Percentiles rank a stretch among this genome's conserved stretches.
Conservation (phyloP, 768 basidiomycete genomes). For the Tulasnella sp. region DNA sequence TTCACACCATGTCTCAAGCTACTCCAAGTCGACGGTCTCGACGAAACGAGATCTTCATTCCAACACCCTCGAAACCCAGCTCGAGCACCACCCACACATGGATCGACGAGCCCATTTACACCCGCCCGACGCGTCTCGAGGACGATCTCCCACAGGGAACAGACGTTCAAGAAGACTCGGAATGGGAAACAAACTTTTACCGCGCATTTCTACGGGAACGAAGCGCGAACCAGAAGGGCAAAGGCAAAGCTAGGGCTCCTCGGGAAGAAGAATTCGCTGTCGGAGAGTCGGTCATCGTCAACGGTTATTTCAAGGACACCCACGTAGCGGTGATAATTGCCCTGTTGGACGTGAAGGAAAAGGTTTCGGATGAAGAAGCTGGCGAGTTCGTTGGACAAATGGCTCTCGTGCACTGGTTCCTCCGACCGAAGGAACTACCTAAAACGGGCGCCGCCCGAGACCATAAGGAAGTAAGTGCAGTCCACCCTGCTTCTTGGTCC, state of each 20-base stretch:
- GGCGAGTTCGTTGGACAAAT: slow-evolving; percentile 32
- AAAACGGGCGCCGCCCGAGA: slow-evolving; percentile 47
- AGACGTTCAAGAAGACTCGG: background rate
- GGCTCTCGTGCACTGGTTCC: slow-evolving; percentile 64
- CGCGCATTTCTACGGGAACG: background rate
- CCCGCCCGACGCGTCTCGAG: slow-evolving; percentile 3
- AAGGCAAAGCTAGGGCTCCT: background rate
- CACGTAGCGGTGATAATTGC: slow-evolving; percentile 60
- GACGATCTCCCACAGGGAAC: background rate
- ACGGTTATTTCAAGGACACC: slow-evolving; percentile 32
- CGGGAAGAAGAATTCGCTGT: slow-evolving; percentile 33
- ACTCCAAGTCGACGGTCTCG: slow-evolving; percentile 6
- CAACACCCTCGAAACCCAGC: slow-evolving; percentile 3
- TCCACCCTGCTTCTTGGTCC: too few relatives aligned
- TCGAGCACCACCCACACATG: background rate
- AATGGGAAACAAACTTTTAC: slow-evolving; percentile 4
- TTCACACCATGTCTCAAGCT: background rate
- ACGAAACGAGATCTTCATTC: background rate
- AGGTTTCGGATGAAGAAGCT: slow-evolving; percentile 23
- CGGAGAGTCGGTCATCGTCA: slow-evolving; percentile 58
- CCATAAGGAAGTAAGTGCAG: slow-evolving; percentile 46
- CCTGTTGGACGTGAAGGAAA: slow-evolving; percentile 47
- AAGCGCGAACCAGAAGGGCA: background rate
- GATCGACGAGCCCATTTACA: slow-evolving; percentile 8
- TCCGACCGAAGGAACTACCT: slow-evolving; percentile 53